Base-by-base conservation (phyloP, 176 grass and related monocot genomes). In the Hsuehochloa calcarea region DNA sequence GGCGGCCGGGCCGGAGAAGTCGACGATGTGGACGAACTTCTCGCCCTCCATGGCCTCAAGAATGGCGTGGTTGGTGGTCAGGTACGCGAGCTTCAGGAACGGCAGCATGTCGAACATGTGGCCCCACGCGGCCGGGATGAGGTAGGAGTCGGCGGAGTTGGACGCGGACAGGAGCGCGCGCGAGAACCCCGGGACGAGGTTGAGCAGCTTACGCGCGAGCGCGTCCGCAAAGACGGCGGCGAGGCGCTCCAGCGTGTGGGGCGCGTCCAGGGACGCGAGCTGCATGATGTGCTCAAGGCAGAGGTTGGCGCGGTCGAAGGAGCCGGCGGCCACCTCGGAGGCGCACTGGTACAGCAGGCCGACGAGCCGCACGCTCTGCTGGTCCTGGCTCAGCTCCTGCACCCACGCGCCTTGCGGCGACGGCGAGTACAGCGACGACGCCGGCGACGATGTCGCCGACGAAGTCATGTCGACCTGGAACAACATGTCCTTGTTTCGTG, bases 81-180 rank as follows among this genome's bases (percentile, higher is more conserved):
- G 88, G 87, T 88, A 91, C 50, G 92, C 90, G 8, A 94, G 88
- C 85, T 94, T 94, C 67, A 90, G 12, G 79, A 92, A 94, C 51
- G 92, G 92, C 8, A 87, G 78, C 54, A 63, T 50, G 86, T 83
- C 68, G 78, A 83, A 86, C 87, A 85, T 64, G 58, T 87, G 85
- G 14, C 85, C 85, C 9, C 89, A 80, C 23, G 89, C 89, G 7
- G 41, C 80, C 6, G 75, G 67, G 8, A 74, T 9, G n/a, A 84
- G 78, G 43, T 78, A 73, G 19, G 41, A 22, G 16, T 87, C 85
- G 1, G 14, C 38, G 59, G 71, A 38, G 74, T 0, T 3, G 0
- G 65, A 20, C 4, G 79, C 34, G 25, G 84, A 80, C 34, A 70
- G 34, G 5, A 85, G 87, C 45, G 87, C 76, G 47, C 87, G 75